These are phyloP conservation scores for Lipomyces spencermartinsiae DNA, from an alignment of 805 yeast genomes.

Conservation along the genomic window DNA sequence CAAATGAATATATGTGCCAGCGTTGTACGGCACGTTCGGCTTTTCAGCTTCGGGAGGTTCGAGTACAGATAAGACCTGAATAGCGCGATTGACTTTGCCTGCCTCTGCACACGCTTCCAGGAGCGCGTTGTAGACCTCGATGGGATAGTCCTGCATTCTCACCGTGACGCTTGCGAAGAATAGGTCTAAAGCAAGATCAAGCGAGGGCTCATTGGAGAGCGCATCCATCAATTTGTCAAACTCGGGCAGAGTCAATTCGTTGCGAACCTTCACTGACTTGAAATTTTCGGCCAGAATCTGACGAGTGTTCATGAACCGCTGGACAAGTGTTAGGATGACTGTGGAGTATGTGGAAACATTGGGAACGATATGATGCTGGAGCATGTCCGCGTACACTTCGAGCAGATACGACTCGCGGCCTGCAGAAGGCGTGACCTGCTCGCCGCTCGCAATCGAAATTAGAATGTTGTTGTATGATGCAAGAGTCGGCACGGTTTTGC, in stretches of 20 bases:
- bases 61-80: constrained; percentile 10
- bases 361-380: constrained; percentile 29
- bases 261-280: constrained; percentile 19
- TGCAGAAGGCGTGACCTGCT: background rate
- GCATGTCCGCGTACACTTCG: constrained; percentile 28
- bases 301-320: constrained; percentile 17
- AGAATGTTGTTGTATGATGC: constrained; percentile 24
- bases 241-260: constrained; percentile 10
- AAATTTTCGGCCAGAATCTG: constrained; percentile 5
- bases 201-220: constrained; percentile 32
- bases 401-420: constrained; percentile 17
- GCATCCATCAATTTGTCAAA: constrained; percentile 15
- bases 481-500: constrained; percentile 11
- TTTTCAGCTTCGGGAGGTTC: constrained; percentile 14
- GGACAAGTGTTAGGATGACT: constrained; percentile 24
- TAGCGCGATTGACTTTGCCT: constrained; percentile 20
- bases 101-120: constrained; percentile 34
- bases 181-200: constrained; percentile 43
- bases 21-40: constrained; percentile 19
- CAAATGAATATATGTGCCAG: constrained; percentile 37
- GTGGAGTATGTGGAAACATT: constrained; percentile 29
- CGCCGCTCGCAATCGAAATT: constrained; percentile 15
- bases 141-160: constrained; percentile 35
- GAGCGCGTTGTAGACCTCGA: constrained; percentile 37
- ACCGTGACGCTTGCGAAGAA: constrained; percentile 43